Percentiles rank a stretch among this genome's conserved stretches.
phyloP scores from a whole-genome alignment of 2,329 filamentous ascomycete species.

The Penicillium decumbens region DNA sequence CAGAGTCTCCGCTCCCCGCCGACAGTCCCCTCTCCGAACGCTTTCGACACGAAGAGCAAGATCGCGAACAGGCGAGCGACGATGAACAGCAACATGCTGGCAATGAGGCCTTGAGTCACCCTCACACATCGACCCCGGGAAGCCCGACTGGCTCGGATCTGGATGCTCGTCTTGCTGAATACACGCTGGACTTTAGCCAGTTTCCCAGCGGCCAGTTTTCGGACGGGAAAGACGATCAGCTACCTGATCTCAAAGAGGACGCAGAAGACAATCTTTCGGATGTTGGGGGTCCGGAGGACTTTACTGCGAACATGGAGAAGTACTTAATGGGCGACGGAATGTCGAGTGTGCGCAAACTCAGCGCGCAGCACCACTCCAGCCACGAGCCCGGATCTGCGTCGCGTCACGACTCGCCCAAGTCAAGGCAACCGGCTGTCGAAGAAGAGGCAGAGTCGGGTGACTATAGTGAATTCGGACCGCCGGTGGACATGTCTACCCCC shows the following conservation, averaged over 20 bases:
- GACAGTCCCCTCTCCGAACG: constrained; percentile 25
- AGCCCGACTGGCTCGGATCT: constrained; percentile 31
- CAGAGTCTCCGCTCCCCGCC: constrained; percentile 21
- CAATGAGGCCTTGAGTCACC: constrained; percentile 6
- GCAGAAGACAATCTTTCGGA: constrained; percentile 34
- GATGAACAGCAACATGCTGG: constrained; percentile 9
- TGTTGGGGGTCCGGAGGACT: constrained; percentile 41
- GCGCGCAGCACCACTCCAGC: constrained; percentile 1
- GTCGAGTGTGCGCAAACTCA: constrained; percentile 14
- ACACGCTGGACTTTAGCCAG: constrained; percentile 39
- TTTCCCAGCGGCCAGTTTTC: constrained; percentile 29
- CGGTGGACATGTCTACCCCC: constrained; percentile 43
- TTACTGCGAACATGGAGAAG: constrained; percentile 41
- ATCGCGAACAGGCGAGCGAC: constrained; percentile 9
- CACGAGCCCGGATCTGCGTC: constrained; percentile 8
- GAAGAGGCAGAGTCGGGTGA: constrained; percentile 34
- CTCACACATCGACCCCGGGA: constrained; percentile 21
- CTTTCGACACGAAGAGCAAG: constrained; percentile 6
- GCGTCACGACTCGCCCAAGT: constrained; percentile 18
- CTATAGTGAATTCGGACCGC: constrained; percentile 42
- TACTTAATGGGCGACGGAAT: constrained; percentile 33
- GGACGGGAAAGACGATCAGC: constrained; percentile 19
- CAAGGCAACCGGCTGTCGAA: constrained; percentile 27
- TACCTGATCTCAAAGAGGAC: constrained; percentile 26
- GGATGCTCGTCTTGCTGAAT: constrained; percentile 39